Evolutionary conservation across 169 alveolate genomes (phyloP).

Genomic region (Babesia bigemina): DNA sequence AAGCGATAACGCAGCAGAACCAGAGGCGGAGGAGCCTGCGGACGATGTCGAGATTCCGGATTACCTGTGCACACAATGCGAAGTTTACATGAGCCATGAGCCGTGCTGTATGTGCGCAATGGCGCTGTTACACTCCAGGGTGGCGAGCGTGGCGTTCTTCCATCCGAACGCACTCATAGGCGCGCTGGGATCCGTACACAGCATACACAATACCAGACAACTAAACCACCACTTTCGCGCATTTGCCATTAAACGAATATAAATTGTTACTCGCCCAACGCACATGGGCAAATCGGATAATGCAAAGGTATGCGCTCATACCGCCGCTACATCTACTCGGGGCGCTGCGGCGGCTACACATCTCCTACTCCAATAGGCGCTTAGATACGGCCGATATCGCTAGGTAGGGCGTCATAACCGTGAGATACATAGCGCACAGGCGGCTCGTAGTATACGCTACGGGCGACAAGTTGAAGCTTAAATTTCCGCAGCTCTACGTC

Average conservation of each 20-base stretch:
- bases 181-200: slow-evolving; percentile 75
- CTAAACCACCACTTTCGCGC: slow-evolving; percentile 83
- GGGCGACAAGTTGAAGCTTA: slow-evolving; percentile 73
- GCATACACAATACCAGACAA: slow-evolving; percentile 73
- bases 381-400: slow-evolving; percentile 70
- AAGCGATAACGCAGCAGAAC: not conserved
- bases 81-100: slow-evolving; percentile 84
- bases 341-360: slow-evolving; percentile 58
- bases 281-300: not conserved
- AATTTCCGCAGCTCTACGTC: slow-evolving; percentile 71
- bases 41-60: slow-evolving; percentile 51
- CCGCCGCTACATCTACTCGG: slow-evolving; percentile 63
- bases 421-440: slow-evolving; percentile 15
- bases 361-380: slow-evolving; percentile 63
- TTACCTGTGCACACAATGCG: slow-evolving; percentile 83
- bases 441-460: slow-evolving; percentile 74
- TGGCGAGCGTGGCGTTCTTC: slow-evolving; percentile 83
- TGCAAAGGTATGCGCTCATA: slow-evolving; percentile 52
- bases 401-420: slow-evolving; percentile 27
- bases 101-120: slow-evolving; percentile 97
- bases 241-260: slow-evolving; percentile 46
- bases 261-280: not conserved
- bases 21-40: not conserved
- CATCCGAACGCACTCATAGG: slow-evolving; percentile 73
- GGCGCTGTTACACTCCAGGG: slow-evolving; percentile 94